A percentile compares a stretch with the other conserved stretches of the same genome.
Evolutionary conservation across 306 rosid species (phyloP).

Genomic region (Fagus crenata): DNA sequence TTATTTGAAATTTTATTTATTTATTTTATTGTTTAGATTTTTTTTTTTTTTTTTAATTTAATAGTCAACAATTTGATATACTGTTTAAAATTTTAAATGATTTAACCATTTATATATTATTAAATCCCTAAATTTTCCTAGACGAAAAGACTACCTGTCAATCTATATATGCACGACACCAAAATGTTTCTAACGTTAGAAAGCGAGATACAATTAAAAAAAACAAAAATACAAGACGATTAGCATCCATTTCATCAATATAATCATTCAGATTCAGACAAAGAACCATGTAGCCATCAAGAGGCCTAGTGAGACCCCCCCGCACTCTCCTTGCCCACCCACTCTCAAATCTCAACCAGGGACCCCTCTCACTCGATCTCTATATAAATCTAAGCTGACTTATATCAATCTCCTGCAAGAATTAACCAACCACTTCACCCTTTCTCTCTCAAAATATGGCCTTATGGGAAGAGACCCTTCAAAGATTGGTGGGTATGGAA

Average conservation of each 20-base stretch:
- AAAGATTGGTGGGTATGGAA: slow-evolving; percentile 29
- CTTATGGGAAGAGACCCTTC: not conserved
- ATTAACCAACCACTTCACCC: not conserved
- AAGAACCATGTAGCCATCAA: slow-evolving; percentile 16
- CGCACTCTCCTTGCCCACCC: slow-evolving; percentile 23
- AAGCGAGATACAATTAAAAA: not conserved
- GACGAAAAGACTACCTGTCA: no score
- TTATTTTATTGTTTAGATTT: no score
- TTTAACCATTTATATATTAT: no score
- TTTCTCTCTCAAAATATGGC: slow-evolving; percentile 9
- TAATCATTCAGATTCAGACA: slow-evolving; percentile 59
- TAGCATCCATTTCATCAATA: slow-evolving; percentile 42
- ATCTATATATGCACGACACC: not conserved
- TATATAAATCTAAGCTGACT: not conserved
- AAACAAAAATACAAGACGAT: slow-evolving; percentile 5
- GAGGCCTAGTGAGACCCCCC: not conserved
- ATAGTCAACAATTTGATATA: no score
- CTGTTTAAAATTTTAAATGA: no score
- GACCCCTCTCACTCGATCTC: not conserved
- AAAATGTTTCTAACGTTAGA: not conserved
- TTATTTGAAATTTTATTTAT: no score
- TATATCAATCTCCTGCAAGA: not conserved
- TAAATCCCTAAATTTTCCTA: no score
- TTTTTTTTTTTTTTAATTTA: no score
- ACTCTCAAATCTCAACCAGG: not conserved